phyloP scores from a whole-genome alignment of 1,284 basidiomycete species.

The Apiotrichum porosum region DNA sequence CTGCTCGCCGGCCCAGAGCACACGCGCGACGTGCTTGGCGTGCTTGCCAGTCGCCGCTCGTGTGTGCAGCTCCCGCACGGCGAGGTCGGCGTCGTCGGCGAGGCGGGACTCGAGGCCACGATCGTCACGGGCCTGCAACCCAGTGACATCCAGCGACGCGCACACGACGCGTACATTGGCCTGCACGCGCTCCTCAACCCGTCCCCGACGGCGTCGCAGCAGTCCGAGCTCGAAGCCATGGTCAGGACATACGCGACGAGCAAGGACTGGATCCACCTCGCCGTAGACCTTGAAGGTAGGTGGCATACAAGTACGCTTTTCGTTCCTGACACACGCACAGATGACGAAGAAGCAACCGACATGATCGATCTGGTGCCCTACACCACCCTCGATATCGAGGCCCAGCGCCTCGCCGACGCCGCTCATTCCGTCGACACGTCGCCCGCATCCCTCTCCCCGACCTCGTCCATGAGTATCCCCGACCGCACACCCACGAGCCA shows the following conservation, averaged over 20 bases:
- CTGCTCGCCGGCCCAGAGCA: conserved; percentile 24
- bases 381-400: conserved; percentile 10
- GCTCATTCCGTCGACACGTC: background rate
- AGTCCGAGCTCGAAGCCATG: conserved; percentile 21
- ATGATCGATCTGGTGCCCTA: conserved; percentile 6
- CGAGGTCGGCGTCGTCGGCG: conserved; percentile 22
- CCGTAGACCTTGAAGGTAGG: conserved; percentile 19
- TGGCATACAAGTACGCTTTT: background rate
- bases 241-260: conserved; percentile 19
- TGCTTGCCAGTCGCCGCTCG: conserved; percentile 18
- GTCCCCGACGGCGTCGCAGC: conserved; percentile 11
- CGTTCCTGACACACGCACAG: conserved; percentile 4
- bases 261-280: conserved; percentile 29
- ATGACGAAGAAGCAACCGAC: conserved; percentile 5
- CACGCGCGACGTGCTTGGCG: conserved; percentile 22
- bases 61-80: conserved; percentile 30
- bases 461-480: background rate
- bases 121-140: conserved; percentile 20
- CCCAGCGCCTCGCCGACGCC: background rate
- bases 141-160: conserved; percentile 15
- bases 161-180: conserved; percentile 19
- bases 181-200: conserved; percentile 32
- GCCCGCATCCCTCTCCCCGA: background rate
- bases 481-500: background rate
- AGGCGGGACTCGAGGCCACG: conserved; percentile 13